Evolutionary conservation across 2,329 filamentous ascomycete genomes (phyloP), one percentile per base, ranked within the genome.

Genomic region (Xylaria sp.): DNA sequence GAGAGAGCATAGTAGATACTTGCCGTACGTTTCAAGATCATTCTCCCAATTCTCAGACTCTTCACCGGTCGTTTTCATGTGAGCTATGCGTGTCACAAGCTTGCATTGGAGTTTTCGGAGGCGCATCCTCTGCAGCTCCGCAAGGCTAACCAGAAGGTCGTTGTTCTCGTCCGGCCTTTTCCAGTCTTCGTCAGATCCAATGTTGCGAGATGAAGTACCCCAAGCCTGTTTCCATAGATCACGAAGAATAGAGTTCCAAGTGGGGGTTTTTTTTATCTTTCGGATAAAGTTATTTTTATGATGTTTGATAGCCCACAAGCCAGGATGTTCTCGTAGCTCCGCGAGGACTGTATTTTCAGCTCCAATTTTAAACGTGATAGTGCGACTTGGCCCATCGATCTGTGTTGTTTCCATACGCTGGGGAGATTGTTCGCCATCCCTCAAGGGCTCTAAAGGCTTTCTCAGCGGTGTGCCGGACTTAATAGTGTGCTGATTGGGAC

Each of bases 11-110:
- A 41, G 7, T 6, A 13, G 10, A 9, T 41, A 41, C 49, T 40
- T 52, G 15, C 49, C 31, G 35, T 52, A 52, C 21, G 33, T 41
- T 29, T 52, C 35, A 19, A 52, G 49, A 23, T 52, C 49, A 29
- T 23, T 41, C 15, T 41, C 49, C 49, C 49, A 52, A n/a, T 31
- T 15, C 25, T 41, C 23, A 1, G 49, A 13, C 23, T 52, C 37
- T n/a, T 27, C 15, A 29, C n/a, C 23, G 10, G 21, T 40, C 21
- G 23, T 25, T 10, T 38, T 52, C 37, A 52, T 52, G 19, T 52
- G 13, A 15, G 15, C 35, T 13, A 29, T 35, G 35, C 41, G 37
- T n/a, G 27, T 40, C 23, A 52, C 49, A 15, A 52, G 49, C 3
- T 31, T 4, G 49, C 33, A 27, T 31, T 52, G 49, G 10, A 40